Percentiles rank a stretch among this genome's conserved stretches.
These are phyloP conservation scores for Fragaria ananassa DNA, from an alignment of 306 rosid species.

Conservation along the genomic window DNA sequence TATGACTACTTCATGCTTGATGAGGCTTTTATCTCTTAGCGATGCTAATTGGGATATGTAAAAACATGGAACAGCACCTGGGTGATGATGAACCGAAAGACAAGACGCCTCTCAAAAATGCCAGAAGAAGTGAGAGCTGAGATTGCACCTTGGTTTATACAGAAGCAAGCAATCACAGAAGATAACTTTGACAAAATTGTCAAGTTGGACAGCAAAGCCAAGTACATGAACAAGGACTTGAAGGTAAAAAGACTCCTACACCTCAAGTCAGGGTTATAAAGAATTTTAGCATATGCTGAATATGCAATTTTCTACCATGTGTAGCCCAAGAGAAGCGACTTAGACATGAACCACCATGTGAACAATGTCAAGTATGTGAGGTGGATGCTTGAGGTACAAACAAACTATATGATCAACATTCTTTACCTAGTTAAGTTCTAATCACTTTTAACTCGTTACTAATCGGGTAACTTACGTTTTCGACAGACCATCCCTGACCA, in stretches of 20 bases:
- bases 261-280: conserved; percentile 1
- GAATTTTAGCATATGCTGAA: conserved; percentile 18
- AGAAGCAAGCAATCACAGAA: conserved; percentile 72
- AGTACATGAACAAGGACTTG: conserved; percentile 52
- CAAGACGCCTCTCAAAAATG: conserved; percentile 91
- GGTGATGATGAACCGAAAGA: conserved; percentile 92
- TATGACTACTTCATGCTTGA: background rate
- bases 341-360: conserved; percentile 94
- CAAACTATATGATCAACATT: background rate
- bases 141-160: conserved; percentile 81
- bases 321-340: conserved; percentile 84
- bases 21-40: background rate
- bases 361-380: conserved; percentile 82
- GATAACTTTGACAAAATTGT: conserved; percentile 57
- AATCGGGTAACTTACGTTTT: conserved; percentile 2
- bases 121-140: conserved; percentile 88
- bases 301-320: conserved; percentile 20
- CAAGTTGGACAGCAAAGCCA: conserved; percentile 70
- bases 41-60: background rate
- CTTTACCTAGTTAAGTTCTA: background rate
- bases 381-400: conserved; percentile 93
- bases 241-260: conserved; percentile 42
- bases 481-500: conserved; percentile 68
- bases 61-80: conserved; percentile 65
- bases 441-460: background rate